Evolutionary conservation across 495 filamentous ascomycete genomes (phyloP).

Genomic region (Aspergillus sclerotiicarbonarius): DNA sequence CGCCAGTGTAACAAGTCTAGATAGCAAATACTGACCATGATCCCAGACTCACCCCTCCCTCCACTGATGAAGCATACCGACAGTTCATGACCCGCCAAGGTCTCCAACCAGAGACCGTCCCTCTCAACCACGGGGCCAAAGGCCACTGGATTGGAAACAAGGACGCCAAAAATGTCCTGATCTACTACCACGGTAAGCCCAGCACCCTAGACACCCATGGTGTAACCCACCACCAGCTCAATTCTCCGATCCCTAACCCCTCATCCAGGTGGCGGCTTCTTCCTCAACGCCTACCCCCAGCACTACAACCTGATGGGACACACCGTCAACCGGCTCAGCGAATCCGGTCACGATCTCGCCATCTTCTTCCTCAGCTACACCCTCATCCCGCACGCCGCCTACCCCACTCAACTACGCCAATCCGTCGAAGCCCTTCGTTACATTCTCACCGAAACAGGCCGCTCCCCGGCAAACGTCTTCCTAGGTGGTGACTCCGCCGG

Average conservation of each 20-base stretch:
- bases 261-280: conserved; percentile 58
- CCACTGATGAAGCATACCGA: conserved; percentile 48
- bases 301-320: conserved; percentile 49
- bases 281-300: conserved; percentile 34
- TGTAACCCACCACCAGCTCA: background rate
- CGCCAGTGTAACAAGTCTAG: background rate
- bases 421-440: conserved; percentile 52
- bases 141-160: conserved; percentile 61
- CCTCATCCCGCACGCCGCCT: conserved; percentile 50
- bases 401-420: conserved; percentile 60
- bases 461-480: conserved; percentile 44
- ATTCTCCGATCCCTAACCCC: background rate
- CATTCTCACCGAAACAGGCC: conserved; percentile 40
- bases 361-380: conserved; percentile 55
- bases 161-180: conserved; percentile 52
- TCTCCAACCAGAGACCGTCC: conserved; percentile 46
- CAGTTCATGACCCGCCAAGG: conserved; percentile 41
- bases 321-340: conserved; percentile 42
- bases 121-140: conserved; percentile 48
- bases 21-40: conserved; percentile 20
- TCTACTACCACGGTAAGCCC: conserved; percentile 58
- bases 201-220: background rate
- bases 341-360: conserved; percentile 44
- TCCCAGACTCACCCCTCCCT: conserved; percentile 20
- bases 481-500: conserved; percentile 65